Base-by-base conservation (phyloP, 805 yeast species). In the Saturnispora silvae region DNA sequence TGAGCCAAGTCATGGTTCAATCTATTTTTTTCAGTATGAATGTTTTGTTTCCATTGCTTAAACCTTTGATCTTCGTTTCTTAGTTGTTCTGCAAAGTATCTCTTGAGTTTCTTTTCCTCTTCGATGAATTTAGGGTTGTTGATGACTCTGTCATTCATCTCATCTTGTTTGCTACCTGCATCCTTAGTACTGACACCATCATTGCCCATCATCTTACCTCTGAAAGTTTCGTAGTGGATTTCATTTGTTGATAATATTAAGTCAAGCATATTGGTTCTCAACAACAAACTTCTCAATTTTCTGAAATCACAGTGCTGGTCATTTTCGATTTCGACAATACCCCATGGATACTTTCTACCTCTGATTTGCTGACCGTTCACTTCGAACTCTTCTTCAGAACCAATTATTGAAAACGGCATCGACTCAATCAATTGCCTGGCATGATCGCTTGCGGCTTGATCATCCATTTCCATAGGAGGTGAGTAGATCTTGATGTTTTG, bases 11-110 rank as follows among this genome's bases (percentile, higher is more conserved):
- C 98, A 60, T 81, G 81, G 64, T 92, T 92, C 57, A 92, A 71
- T 59, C 95, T 75, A 61, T 86, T 83, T 65, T 95, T 81, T 65
- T 92, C 96, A 50, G 84, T 85, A 48, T 86, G 92, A 50, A 92
- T 84, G 57, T 92, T 89, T 51, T 86, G 83, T 65, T 87, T 96
- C 98, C 99, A 92, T 67, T 89, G 95, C 68, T 94, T 83, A 62
- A 92, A 92, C 56, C 98, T 75, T 53, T 85, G 94, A 55, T 92
- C 98, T 65, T 92, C 98, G 33, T 82, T 82, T 65, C 89, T 87
- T 43, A 92, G 84, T 66, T 92, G 96, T 60, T 87, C 96, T 8
- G 97, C 89, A 64, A 92, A 92, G 60, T 82, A 82, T 63, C 82
- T 81, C 72, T 92, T 85, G 56, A 92, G 70, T 24, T 87, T 81